Conservation (phyloP, 148 eudicot species). For the Camellia sinensis region DNA sequence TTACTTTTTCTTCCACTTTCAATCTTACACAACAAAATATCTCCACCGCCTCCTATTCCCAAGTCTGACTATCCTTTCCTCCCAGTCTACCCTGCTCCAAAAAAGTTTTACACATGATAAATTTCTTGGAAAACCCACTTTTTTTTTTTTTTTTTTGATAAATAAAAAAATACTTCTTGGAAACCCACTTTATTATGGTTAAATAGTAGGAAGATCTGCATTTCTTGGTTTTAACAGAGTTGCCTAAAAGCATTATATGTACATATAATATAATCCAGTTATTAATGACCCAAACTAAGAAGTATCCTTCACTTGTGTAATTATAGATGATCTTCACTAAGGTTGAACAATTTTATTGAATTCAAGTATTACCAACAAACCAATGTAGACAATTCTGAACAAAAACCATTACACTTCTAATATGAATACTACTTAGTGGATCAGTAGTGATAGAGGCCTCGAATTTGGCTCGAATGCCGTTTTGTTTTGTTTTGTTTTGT, state of each 20-base stretch:
- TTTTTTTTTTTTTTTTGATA: no score
- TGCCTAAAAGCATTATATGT: neutral
- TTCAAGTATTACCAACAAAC: neutral
- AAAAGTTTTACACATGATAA: neutral
- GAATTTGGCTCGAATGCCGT: no score
- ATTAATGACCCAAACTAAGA: constrained; percentile 4
- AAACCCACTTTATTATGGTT: neutral
- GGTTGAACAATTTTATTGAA: neutral
- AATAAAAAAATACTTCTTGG: neutral
- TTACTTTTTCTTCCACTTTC: neutral
- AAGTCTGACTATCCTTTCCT: neutral
- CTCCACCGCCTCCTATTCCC: neutral
- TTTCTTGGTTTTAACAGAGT: neutral
- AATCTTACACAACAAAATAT: neutral
- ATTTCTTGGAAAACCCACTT: neutral
- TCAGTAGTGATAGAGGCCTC: no score
- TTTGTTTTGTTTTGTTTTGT: no score
- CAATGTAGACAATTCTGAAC: neutral
- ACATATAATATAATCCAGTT: neutral
- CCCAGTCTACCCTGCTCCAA: neutral
- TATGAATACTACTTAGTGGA: neutral
- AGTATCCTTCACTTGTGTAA: neutral
- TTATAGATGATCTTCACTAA: neutral
- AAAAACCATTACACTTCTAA: neutral
- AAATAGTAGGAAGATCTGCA: neutral